Evolutionary conservation across 2,329 filamentous ascomycete genomes (phyloP), one percentile per base, ranked within the genome.

Genomic region (Pseudogymnoascus sp.): DNA sequence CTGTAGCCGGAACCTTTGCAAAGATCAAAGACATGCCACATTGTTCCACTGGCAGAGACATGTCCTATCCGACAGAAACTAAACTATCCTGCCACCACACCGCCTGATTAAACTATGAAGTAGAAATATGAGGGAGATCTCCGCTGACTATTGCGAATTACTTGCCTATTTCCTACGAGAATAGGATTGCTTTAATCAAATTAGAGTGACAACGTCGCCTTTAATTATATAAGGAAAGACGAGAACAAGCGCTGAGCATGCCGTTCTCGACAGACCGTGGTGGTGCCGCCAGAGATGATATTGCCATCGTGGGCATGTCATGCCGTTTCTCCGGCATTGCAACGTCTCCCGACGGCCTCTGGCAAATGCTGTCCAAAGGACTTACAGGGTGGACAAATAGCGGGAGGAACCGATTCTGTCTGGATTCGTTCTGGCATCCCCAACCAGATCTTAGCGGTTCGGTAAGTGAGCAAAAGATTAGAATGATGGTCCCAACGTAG

Each of bases 251-350:
- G 33, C 33, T 36, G 33, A 36, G 11, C 11, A 36, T 36, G 33
- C 6, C 36, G 5, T 39, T 14, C n/a, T 16, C 36, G n/a, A 39
- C 36, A 16, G n/a, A 7, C 14, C 14, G n/a, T 16, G 36, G 5
- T 39, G 36, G 12, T 14, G 33, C 33, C 33, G 7, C 9, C 11
- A 11, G 12, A 39, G 36, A 39, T 39, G 36, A 16, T 11, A 41
- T 19, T 19, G 38, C 73, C 73, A 25, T 75, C 11, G 62, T 68
- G 8, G 73, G 73, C 60, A 73, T 71, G 69, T 70, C 70, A 6
- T 73, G 72, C 16, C 68, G 73, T 45, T 66, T 75, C 1, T 70
- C 73, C 5, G 72, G 72, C 12, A 69, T 69, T 58, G 68, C 73
- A 6, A 67, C 69, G 5, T 71, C 70, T 22, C 70, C 73, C 8